Percentiles rank a stretch among this genome's conserved stretches.
These are phyloP conservation scores for Filobasidium floriforme DNA, from an alignment of 768 basidiomycete species.

Conservation along the genomic window DNA sequence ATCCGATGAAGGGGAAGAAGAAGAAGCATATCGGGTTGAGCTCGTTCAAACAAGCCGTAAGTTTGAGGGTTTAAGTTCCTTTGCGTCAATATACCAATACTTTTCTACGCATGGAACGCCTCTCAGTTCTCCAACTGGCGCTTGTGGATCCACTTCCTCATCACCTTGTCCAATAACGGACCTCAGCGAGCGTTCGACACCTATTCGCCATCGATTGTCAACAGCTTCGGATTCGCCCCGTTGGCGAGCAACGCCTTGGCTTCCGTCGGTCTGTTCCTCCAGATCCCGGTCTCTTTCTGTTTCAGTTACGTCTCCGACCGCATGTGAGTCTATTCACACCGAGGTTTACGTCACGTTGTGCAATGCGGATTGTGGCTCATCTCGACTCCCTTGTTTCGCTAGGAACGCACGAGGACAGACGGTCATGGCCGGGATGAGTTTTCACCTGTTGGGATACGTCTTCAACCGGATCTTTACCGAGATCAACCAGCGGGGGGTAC, in stretches of 20 bases:
- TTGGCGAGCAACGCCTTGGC: slow-evolving; percentile 26
- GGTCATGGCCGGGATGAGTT: slow-evolving; percentile 21
- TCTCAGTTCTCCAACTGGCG: slow-evolving; percentile 10
- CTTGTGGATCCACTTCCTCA: slow-evolving; percentile 20
- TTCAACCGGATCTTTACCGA: slow-evolving; percentile 20
- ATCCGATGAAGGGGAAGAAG: slow-evolving; percentile 26
- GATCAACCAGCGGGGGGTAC: slow-evolving; percentile 16
- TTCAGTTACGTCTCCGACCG: slow-evolving; percentile 21
- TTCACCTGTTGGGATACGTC: slow-evolving; percentile 25
- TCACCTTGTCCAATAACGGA: slow-evolving; percentile 13
- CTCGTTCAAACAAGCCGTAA: slow-evolving; percentile 10
- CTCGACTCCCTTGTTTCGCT: not conserved
- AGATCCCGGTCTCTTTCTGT: slow-evolving; percentile 18
- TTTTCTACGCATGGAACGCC: no score
- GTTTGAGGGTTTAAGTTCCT: not conserved
- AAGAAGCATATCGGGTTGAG: slow-evolving; percentile 11
- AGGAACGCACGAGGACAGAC: slow-evolving; percentile 22
- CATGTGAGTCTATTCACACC: not conserved
- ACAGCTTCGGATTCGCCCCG: slow-evolving; percentile 22
- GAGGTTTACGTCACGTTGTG: not conserved
- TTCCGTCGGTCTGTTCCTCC: slow-evolving; percentile 24
- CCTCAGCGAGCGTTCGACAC: slow-evolving; percentile 14
- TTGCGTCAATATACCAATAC: no score
- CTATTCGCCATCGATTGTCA: slow-evolving; percentile 23
- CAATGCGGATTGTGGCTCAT: no score